Conservation (phyloP, 2,329 filamentous ascomycete genomes). For the Neoscytalidium dimidiatum region DNA sequence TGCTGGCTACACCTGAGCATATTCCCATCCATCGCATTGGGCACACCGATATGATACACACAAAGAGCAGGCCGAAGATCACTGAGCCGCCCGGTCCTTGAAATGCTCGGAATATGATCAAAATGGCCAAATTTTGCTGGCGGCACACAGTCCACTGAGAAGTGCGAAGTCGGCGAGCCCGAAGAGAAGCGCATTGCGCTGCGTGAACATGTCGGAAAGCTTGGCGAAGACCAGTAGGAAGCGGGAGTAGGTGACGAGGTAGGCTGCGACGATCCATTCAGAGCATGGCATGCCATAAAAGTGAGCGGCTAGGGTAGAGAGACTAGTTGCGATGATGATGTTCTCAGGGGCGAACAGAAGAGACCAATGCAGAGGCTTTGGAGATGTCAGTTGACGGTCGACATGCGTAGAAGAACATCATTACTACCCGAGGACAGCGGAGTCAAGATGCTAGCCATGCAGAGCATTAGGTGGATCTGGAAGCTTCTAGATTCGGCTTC, state of each 20-base stretch:
- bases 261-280: constrained; percentile 36
- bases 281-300: constrained; percentile 31
- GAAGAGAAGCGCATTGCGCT: constrained; percentile 27
- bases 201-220: constrained; percentile 27
- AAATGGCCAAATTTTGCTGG: constrained; percentile 32
- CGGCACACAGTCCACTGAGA: constrained; percentile 35
- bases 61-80: constrained; percentile 47
- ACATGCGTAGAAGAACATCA: too few relatives aligned
- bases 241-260: constrained; percentile 36
- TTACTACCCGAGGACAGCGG: too few relatives aligned
- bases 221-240: background rate
- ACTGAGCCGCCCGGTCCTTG: constrained; percentile 53
- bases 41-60: constrained; percentile 27
- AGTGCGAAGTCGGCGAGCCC: constrained; percentile 31
- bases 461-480: too few relatives aligned
- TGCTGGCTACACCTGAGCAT: constrained; percentile 35
- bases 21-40: constrained; percentile 36
- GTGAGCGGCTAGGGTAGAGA: constrained; percentile 33
- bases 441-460: too few relatives aligned
- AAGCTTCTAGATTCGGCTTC: too few relatives aligned
- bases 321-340: constrained; percentile 35
- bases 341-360: constrained; percentile 36
- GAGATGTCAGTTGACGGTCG: too few relatives aligned
- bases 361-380: constrained; percentile 33
- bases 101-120: constrained; percentile 40